Evolutionary conservation across 495 filamentous ascomycete species (phyloP), one percentile per base, ranked within the genome.

Genomic region (Penicillium turbatum): DNA sequence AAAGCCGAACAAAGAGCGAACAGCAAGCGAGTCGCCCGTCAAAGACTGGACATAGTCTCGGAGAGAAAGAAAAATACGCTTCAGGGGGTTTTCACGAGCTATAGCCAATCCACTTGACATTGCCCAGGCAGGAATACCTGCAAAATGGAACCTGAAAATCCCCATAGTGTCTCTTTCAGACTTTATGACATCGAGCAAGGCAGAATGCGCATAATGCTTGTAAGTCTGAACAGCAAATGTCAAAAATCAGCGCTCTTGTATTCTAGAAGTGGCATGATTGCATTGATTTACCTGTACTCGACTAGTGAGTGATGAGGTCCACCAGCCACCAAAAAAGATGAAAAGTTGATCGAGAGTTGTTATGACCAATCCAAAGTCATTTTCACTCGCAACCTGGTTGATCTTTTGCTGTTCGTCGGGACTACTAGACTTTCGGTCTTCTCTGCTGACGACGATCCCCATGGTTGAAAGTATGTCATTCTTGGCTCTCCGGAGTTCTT

Each of bases 381-480:
- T 80, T 52, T 80, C 78, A 15, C 72, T 62, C 26, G 69, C 70
- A 39, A 79, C 69, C 35, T 68, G 61, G 19, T 74, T 65, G 41
- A 78, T 61, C 46, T 67, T 72, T 42, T 75, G 63, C 55, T 74
- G 69, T 48, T 79, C 74, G 48, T 64, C 68, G 15, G 62, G 64
- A 6, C 57, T 61, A 45, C 58, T 59, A 34, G 55, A 26, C 26
- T 64, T 70, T 36, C 69, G 63, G 48, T 74, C 72, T 56, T 76
- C 73, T 32, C 70, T 62, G 49, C 72, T 75, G 48, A 74, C 74
- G 40, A 79, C 78, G 17, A 79, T 69, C 3, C 79, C 78, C 69
- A 81, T 78, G 2, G 76, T 80, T 11, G 77, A 75, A n/a, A 80
- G 69, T 9, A 82, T 75, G 57, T 82, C 79, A 70, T 82, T 82